Evolutionary conservation across 2,329 filamentous ascomycete species (phyloP), one percentile per base, ranked within the genome.

Genomic region (Neonectria faginata): DNA sequence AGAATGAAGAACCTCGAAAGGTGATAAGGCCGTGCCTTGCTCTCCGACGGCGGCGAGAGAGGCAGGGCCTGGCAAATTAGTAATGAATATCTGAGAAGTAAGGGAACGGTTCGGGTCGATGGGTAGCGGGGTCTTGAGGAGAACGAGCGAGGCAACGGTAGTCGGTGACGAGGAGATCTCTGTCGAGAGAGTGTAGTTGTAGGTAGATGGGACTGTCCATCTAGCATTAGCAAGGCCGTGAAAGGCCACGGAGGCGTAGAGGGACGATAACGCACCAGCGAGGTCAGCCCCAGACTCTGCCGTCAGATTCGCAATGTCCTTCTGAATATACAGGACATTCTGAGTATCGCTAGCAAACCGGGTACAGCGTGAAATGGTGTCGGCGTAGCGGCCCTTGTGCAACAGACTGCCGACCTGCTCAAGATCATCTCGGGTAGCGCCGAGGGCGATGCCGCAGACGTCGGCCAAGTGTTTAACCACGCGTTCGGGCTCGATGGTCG

Each of bases 1-100:
- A 63, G 95, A 93, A 81, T 97, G 94, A 67, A 99, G 85, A 73
- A 95, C 91, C 80, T 98, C 95, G 81, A 94, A 97, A 3, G 95
- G 94, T 50, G 94, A 97, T 60, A 91, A 84, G 27, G 90, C 85
- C 61, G 90, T 86, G 63, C 90, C 90, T 78, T 94, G 91, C 71
- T 92, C 89, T 71, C 89, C 86, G 66, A 88, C 85, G 70, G 87
- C 89, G 72, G 88, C 90, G 64, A 91, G 85, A 67, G 90, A 88
- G 57, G 91, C 91, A 65, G 91, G 89, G 58, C 95, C 93, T 11
- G 96, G 94, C 67, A 99, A 84, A 77, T 97, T 97, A 79, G 95
- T 92, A 76, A 97, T 92, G 76, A 97, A 93, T 73, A 99, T 90
- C 82, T 99, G 96, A 62, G 91, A 91, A 73, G 91, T 90, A 76